Percentiles rank a stretch among this genome's conserved stretches.
Conservation (phyloP, 352 stramenopile species). For the Phytophthora cryptogea region DNA sequence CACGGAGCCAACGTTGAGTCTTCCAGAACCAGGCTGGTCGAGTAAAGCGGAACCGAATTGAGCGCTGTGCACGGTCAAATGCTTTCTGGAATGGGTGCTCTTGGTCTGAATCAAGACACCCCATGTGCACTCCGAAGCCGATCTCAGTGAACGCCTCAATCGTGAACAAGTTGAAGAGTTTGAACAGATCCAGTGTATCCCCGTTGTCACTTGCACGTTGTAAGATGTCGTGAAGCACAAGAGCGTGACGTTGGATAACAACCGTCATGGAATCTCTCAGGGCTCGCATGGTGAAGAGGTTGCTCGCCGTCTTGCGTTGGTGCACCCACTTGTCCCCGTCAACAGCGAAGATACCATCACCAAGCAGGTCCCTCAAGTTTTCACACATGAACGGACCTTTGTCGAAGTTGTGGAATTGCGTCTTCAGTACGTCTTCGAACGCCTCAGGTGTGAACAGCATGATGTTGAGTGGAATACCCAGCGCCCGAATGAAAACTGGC, state of each 20-base stretch:
- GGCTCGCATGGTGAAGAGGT: constrained; percentile 72
- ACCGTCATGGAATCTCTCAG: constrained; percentile 47
- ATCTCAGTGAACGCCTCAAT: constrained; percentile 73
- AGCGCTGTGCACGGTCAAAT: constrained; percentile 50
- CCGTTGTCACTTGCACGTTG: not conserved
- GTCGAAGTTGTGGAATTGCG: constrained; percentile 66
- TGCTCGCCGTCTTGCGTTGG: constrained; percentile 81
- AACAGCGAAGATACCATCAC: constrained; percentile 68
- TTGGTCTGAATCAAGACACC: constrained; percentile 30
- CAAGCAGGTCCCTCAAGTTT: constrained; percentile 51
- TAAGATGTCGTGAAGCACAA: constrained; percentile 24
- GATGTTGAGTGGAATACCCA: constrained; percentile 38
- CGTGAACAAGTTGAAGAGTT: constrained; percentile 58
- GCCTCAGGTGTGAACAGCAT: constrained; percentile 40
- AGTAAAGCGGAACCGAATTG: constrained; percentile 43
- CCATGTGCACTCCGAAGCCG: constrained; percentile 64
- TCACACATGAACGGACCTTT: constrained; percentile 53
- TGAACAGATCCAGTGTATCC: constrained; percentile 41
- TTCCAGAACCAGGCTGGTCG: constrained; percentile 50
- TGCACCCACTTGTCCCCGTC: constrained; percentile 63
- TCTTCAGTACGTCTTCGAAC: constrained; percentile 57
- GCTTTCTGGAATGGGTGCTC: constrained; percentile 57
- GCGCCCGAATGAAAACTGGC: constrained; percentile 28
- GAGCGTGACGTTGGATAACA: constrained; percentile 30
- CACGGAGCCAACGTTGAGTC: constrained; percentile 36